Evolutionary conservation across 257 asterid species (phyloP).

Genomic region (Fraxinus cuspidata): DNA sequence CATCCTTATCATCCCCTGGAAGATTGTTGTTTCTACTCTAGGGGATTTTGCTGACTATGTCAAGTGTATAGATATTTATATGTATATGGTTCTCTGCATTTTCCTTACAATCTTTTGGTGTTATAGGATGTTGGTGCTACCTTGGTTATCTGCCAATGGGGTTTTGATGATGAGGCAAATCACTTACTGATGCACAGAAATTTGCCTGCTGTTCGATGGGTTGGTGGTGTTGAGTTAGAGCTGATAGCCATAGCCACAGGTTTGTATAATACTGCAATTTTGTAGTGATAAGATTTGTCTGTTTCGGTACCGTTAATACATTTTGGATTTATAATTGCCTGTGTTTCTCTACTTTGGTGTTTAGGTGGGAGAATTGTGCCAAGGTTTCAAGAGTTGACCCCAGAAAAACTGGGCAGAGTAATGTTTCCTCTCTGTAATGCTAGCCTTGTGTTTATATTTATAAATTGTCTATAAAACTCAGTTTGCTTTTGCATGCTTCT

Average conservation of each 20-base stretch:
- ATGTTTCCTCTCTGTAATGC: conserved; percentile 10
- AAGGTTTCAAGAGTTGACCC: conserved; percentile 89
- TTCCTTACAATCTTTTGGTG: conserved; percentile 22
- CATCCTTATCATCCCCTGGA: background rate
- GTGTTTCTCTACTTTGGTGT: conserved; percentile 20
- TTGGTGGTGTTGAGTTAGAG: conserved; percentile 96
- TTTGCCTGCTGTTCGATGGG: conserved; percentile 97
- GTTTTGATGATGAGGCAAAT: conserved; percentile 97
- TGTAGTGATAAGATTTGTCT: background rate
- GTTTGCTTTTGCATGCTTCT: background rate
- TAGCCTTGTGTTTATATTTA: background rate
- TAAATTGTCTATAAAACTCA: background rate
- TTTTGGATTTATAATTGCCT: conserved; percentile 1
- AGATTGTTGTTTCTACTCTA: background rate
- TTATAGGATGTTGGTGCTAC: conserved; percentile 95
- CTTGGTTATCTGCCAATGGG: conserved; percentile 97
- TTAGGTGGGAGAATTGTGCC: conserved; percentile 98
- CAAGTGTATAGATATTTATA: background rate
- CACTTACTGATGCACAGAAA: conserved; percentile 89
- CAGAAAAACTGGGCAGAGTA: conserved; percentile 90
- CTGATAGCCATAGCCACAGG: conserved; percentile 98
- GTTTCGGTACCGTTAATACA: background rate
- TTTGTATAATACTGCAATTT: conserved; percentile 32
- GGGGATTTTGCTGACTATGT: conserved; percentile 7
- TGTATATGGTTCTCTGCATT: conserved; percentile 14